Percentiles rank a stretch among this genome's conserved stretches.
Evolutionary conservation across 1,139 yeast genomes (phyloP).

Genomic region (Kluyveromyces marxianus): DNA sequence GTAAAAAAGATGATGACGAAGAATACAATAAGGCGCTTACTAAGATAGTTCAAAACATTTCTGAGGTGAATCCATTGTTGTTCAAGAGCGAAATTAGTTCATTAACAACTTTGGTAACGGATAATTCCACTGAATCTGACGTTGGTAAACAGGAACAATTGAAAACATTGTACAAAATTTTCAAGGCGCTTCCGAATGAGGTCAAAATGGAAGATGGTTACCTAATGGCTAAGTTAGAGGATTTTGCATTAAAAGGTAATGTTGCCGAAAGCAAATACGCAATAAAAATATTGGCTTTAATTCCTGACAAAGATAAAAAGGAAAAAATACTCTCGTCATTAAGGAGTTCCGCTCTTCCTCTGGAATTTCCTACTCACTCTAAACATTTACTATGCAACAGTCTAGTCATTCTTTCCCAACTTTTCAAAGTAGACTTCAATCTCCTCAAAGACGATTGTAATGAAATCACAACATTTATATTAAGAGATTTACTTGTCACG

Average conservation of each 20-base stretch:
- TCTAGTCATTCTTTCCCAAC: conserved; percentile 53
- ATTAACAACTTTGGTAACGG: conserved; percentile 26
- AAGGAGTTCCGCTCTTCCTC: conserved; percentile 43
- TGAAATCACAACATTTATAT: conserved; percentile 52
- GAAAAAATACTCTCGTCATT: conserved; percentile 33
- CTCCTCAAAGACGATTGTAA: conserved; percentile 47
- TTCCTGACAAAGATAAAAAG: conserved; percentile 34
- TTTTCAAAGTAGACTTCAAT: conserved; percentile 46
- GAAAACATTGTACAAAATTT: conserved; percentile 55
- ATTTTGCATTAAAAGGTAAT: conserved; percentile 45
- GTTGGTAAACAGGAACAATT: conserved; percentile 33
- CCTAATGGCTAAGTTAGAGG: conserved; percentile 38
- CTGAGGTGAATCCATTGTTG: conserved; percentile 55
- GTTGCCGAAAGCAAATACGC: conserved; percentile 63
- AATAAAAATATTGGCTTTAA: conserved; percentile 47
- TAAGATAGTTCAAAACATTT: conserved; percentile 47
- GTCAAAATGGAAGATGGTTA: conserved; percentile 25
- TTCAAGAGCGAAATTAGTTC: conserved; percentile 53
- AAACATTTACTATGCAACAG: conserved; percentile 1
- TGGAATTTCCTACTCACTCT: conserved; percentile 29
- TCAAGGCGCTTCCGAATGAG: conserved; percentile 33
- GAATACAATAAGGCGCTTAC: background rate
- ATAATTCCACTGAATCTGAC: background rate
- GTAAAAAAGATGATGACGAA: conserved; percentile 24
- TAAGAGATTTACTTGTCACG: conserved; percentile 52